Conservation (phyloP, 495 filamentous ascomycete genomes). For the Penicillium angulare region DNA sequence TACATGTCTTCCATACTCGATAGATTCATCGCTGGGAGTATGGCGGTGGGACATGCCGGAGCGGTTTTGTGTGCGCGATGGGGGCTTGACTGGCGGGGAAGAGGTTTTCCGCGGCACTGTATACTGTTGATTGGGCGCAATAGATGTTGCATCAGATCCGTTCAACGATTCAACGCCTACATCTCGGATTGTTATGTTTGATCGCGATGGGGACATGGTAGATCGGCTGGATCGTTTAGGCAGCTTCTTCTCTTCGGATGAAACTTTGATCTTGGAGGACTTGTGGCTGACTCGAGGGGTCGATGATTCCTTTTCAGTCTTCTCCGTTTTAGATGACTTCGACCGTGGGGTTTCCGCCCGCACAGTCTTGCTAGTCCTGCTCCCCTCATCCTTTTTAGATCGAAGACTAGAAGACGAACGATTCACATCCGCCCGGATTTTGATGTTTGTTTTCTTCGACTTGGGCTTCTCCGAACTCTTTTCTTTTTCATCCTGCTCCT, state of each 20-base stretch:
- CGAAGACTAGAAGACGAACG: constrained; percentile 44
- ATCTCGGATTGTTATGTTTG: constrained; percentile 39
- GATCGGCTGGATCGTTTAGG: constrained; percentile 37
- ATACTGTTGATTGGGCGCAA: constrained; percentile 58
- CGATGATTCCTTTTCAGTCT: constrained; percentile 21
- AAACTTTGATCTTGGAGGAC: constrained; percentile 31
- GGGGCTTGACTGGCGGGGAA: constrained; percentile 39
- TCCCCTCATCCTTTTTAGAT: constrained; percentile 36
- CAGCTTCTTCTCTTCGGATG: constrained; percentile 29
- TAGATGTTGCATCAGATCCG: constrained; percentile 65
- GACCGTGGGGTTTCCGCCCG: constrained; percentile 45
- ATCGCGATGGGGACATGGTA: constrained; percentile 33
- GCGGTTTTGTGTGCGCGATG: constrained; percentile 39
- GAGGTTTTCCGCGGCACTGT: constrained; percentile 38
- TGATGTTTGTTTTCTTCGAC: constrained; percentile 36
- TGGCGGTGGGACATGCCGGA: constrained; percentile 37
- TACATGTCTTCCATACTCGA: constrained; percentile 42
- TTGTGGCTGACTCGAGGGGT: constrained; percentile 37
- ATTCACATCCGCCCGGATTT: constrained; percentile 37
- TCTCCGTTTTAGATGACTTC: constrained; percentile 20
- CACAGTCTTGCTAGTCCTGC: constrained; percentile 39
- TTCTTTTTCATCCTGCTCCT: constrained; percentile 38
- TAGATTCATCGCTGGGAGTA: constrained; percentile 36
- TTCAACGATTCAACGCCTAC: constrained; percentile 43
- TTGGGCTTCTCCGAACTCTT: constrained; percentile 39